Conservation (phyloP, 768 basidiomycete genomes). For the Kwoniella dejecticola region DNA sequence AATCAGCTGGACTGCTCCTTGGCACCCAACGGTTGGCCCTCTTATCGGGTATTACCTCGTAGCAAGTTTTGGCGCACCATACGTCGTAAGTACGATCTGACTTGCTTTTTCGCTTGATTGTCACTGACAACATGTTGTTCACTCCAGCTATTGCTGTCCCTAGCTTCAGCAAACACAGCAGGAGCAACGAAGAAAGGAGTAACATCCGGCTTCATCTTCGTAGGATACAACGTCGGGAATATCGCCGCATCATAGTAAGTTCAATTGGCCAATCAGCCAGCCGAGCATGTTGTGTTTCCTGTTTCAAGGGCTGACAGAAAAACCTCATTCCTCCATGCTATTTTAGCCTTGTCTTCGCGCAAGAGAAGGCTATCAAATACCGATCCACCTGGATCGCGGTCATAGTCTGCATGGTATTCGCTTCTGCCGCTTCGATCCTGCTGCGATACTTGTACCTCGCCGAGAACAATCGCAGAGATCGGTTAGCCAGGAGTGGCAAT, state of each 20-base stretch:
- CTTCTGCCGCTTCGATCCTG: slow-evolving; percentile 31
- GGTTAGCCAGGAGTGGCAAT: neutral
- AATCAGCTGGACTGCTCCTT: slow-evolving; percentile 47
- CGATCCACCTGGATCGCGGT: slow-evolving; percentile 56
- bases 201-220: slow-evolving; percentile 48
- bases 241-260: slow-evolving; percentile 31
- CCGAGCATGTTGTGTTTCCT: too few species aligned
- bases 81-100: slow-evolving; percentile 11
- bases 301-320: too few species aligned
- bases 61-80: slow-evolving; percentile 28
- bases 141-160: slow-evolving; percentile 42
- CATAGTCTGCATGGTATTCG: slow-evolving; percentile 51
- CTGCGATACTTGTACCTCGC: slow-evolving; percentile 36
- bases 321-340: neutral
- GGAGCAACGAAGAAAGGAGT: slow-evolving; percentile 56
- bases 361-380: slow-evolving; percentile 50
- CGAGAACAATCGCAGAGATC: slow-evolving; percentile 46
- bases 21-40: slow-evolving; percentile 51
- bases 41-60: slow-evolving; percentile 55
- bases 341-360: slow-evolving; percentile 38
- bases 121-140: neutral
- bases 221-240: slow-evolving; percentile 51
- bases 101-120: neutral
- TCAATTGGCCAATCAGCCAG: too few species aligned
- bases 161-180: slow-evolving; percentile 51